These are phyloP conservation scores for Liquidambar formosana DNA, from an alignment of 164 flowering plant species.

Conservation along the genomic window DNA sequence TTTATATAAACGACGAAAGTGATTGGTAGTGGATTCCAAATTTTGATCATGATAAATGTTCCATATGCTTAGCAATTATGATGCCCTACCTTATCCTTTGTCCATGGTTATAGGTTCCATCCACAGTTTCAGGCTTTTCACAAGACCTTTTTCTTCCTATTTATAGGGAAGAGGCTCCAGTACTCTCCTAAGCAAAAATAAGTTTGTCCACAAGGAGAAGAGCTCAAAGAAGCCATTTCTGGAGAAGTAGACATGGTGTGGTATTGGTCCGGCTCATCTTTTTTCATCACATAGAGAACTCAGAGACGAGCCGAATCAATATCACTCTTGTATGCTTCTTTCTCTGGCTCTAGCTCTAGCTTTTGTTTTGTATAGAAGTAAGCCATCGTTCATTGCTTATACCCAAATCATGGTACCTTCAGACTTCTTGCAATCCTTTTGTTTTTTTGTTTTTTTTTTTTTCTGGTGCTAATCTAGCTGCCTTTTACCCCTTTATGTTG, in stretches of 20 bases:
- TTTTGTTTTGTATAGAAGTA: no score
- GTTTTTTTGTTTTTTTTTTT: no score
- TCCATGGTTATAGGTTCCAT: not conserved
- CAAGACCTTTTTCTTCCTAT: not conserved
- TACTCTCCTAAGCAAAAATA: not conserved
- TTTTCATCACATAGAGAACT: not conserved
- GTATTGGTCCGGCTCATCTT: constrained; percentile 55
- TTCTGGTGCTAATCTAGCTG: no score
- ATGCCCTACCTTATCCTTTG: not conserved
- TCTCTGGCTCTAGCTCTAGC: no score
- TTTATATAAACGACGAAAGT: not conserved
- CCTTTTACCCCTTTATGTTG: no score
- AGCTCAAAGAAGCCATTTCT: constrained; percentile 2
- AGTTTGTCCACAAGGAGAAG: not conserved
- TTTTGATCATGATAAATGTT: constrained; percentile 10
- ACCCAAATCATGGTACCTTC: no score
- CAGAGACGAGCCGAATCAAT: constrained; percentile 68
- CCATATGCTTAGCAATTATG: constrained; percentile 8
- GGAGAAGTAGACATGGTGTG: constrained; percentile 60
- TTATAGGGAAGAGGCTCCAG: not conserved
- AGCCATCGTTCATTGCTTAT: no score
- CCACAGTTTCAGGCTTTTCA: not conserved
- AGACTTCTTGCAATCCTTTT: no score
- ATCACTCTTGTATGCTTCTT: constrained; percentile 66
- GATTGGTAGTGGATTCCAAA: constrained; percentile 15